Conservation (phyloP, 23 red algal genomes). For the Gracilaria gracilis region DNA sequence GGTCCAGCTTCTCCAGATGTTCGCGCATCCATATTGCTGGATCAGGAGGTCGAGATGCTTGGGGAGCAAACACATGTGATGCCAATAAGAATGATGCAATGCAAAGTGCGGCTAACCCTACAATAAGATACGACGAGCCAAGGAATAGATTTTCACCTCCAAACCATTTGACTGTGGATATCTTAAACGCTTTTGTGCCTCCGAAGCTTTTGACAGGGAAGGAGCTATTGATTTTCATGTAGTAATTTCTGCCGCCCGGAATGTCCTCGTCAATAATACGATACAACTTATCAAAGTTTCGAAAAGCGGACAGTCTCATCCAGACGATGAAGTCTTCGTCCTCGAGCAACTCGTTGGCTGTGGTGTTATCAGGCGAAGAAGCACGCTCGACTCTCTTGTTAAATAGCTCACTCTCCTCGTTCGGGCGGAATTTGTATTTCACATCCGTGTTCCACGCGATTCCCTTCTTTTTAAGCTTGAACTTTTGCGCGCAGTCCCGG, state of each 20-base stretch:
- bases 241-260: conserved; percentile 17
- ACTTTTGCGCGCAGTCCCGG: not conserved
- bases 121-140: conserved; percentile 65
- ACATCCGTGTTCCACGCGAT: conserved; percentile 54
- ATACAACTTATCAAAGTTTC: conserved; percentile 77
- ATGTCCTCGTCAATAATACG: conserved; percentile 67
- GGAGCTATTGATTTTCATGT: conserved; percentile 57
- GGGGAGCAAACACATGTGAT: conserved; percentile 45
- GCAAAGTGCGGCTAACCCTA: conserved; percentile 61
- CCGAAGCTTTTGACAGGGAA: conserved; percentile 66
- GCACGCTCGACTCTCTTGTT: not conserved
- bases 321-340: conserved; percentile 76
- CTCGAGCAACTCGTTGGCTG: conserved; percentile 51
- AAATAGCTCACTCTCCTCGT: not conserved
- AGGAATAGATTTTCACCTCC: conserved; percentile 75
- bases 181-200: conserved; percentile 72
- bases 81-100: conserved; percentile 61
- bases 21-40: conserved; percentile 36
- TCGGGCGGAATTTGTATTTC: conserved; percentile 48
- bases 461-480: conserved; percentile 16
- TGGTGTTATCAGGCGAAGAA: not conserved
- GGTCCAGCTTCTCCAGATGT: conserved; percentile 37
- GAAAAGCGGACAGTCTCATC: conserved; percentile 81
- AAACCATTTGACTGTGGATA: conserved; percentile 84
- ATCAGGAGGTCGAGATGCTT: conserved; percentile 3